A percentile compares a stretch with the other conserved stretches of the same genome.
Evolutionary conservation across 2,329 filamentous ascomycete genomes (phyloP).

Genomic region (Plectosphaerella sp.): DNA sequence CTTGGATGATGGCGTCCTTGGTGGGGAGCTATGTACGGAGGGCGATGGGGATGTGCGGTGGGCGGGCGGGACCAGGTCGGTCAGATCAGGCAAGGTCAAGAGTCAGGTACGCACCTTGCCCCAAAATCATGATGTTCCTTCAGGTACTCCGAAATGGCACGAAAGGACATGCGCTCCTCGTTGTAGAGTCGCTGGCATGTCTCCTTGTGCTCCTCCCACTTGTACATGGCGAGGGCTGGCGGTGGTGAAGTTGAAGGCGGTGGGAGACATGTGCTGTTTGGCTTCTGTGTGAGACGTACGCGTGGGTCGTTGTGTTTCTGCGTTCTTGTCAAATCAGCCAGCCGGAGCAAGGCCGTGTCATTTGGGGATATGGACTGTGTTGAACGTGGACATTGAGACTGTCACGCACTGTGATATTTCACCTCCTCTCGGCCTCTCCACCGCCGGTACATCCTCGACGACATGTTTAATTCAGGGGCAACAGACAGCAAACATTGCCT

Average conservation of each 20-base stretch:
- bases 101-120: constrained; percentile 51
- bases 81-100: not conserved
- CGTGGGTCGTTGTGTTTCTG: not conserved
- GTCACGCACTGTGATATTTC: too few relatives aligned
- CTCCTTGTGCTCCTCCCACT: constrained; percentile 39
- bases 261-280: not conserved
- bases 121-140: constrained; percentile 60
- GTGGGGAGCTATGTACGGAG: not conserved
- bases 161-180: constrained; percentile 65
- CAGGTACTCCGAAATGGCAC: constrained; percentile 72
- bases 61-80: not conserved
- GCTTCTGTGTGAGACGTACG: not conserved
- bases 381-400: too few relatives aligned
- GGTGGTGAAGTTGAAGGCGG: not conserved
- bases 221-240: constrained; percentile 31
- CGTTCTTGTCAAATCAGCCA: constrained; percentile 11
- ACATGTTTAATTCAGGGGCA: too few relatives aligned
- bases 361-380: not conserved
- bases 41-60: not conserved
- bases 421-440: too few relatives aligned
- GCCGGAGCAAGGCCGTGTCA: constrained; percentile 10
- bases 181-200: constrained; percentile 63
- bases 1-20: not conserved
- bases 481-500: too few relatives aligned
- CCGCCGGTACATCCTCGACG: too few relatives aligned